Evolutionary conservation across 1,139 yeast genomes (phyloP).

Genomic region (Kodamaea suecica): DNA sequence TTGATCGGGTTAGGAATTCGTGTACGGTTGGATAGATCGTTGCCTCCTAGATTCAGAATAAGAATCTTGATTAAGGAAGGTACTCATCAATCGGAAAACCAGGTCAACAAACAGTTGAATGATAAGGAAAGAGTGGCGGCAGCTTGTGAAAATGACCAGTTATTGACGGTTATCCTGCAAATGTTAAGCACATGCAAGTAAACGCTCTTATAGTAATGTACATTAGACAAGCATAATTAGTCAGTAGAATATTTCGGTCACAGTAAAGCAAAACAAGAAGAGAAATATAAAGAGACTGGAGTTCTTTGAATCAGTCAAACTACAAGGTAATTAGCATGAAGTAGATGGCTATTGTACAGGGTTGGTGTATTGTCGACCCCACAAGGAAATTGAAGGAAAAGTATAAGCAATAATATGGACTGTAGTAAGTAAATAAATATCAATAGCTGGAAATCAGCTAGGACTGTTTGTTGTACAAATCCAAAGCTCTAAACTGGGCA

Average conservation of each 20-base stretch:
- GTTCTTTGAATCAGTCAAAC: not conserved
- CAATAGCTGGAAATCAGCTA: no score
- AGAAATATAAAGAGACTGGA: not conserved
- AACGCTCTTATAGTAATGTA: conserved; percentile 3
- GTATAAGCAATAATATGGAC: no score
- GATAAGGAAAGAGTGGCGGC: conserved; percentile 98
- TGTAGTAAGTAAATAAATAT: no score
- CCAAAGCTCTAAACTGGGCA: conserved; percentile 26
- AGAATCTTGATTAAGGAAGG: conserved; percentile 83
- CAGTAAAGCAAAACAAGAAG: not conserved
- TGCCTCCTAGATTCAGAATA: conserved; percentile 82
- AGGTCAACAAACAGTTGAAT: conserved; percentile 92
- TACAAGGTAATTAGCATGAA: no score
- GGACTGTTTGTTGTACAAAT: conserved; percentile 7
- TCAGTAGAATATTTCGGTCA: conserved; percentile 1
- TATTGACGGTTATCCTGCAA: conserved; percentile 80
- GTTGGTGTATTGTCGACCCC: no score
- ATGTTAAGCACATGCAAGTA: conserved; percentile 81
- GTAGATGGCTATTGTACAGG: no score
- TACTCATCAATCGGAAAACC: conserved; percentile 91
- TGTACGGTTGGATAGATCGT: conserved; percentile 83
- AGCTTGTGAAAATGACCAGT: conserved; percentile 95
- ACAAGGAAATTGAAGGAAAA: no score
- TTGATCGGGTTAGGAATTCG: conserved; percentile 92
- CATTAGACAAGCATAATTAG: conserved; percentile 3